These are phyloP conservation scores for Scedosporium boydii DNA, from an alignment of 2,329 filamentous ascomycete genomes.

Conservation along the genomic window DNA sequence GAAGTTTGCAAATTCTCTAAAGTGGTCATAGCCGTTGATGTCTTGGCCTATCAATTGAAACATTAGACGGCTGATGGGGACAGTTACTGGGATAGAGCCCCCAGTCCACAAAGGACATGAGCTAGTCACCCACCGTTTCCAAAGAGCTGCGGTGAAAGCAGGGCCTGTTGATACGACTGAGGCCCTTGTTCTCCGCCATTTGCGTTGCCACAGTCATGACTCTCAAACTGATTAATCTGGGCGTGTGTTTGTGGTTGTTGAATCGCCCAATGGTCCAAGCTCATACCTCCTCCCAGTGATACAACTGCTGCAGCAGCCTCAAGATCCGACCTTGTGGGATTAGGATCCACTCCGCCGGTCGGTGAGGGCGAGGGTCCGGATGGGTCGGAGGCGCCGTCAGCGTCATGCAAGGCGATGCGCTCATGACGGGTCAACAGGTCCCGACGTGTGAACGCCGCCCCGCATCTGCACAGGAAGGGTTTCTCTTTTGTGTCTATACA, in stretches of 20 bases:
- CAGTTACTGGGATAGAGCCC: too few relatives aligned
- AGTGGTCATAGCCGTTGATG: conserved; percentile 20
- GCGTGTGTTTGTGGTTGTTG: neutral
- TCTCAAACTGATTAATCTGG: neutral
- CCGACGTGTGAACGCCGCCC: conserved; percentile 32
- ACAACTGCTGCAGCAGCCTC: conserved; percentile 18
- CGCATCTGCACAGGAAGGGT: conserved; percentile 33
- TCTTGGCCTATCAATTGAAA: neutral
- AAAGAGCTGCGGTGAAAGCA: conserved; percentile 14
- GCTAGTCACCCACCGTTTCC: conserved; percentile 11
- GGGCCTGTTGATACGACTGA: conserved; percentile 17
- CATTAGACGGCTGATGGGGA: neutral
- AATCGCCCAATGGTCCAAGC: conserved; percentile 16
- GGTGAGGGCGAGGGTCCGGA: conserved; percentile 19
- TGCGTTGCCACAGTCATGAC: neutral
- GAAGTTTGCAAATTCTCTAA: conserved; percentile 27
- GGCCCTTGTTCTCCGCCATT: conserved; percentile 8
- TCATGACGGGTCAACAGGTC: conserved; percentile 35
- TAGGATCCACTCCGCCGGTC: conserved; percentile 11
- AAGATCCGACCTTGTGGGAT: conserved; percentile 10
- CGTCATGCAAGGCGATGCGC: conserved; percentile 24
- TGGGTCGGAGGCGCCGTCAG: conserved; percentile 15
- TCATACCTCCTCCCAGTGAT: conserved; percentile 21
- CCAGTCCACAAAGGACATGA: too few relatives aligned
- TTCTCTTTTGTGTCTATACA: conserved; percentile 36